Evolutionary conservation across 78 protist species (phyloP).

Genomic region (Emiliania huxleyi): DNA sequence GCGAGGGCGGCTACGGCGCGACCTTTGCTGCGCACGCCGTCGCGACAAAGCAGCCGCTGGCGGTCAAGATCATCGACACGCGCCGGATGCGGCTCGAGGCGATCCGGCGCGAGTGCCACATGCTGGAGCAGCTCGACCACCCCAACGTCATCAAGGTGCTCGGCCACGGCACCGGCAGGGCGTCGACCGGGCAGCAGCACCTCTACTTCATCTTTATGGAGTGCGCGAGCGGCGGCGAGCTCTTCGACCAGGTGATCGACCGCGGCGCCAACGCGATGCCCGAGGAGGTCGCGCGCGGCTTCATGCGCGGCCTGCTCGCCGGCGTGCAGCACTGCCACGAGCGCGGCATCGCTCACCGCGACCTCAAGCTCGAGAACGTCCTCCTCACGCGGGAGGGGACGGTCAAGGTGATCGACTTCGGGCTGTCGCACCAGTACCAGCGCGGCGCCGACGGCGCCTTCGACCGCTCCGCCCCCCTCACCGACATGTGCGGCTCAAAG

Average conservation of each 20-base stretch:
- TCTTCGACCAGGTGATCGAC: constrained; percentile 52
- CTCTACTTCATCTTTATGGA: constrained; percentile 57
- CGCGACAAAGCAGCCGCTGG: not conserved
- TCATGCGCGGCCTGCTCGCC: constrained; percentile 41
- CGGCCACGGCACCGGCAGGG: not conserved
- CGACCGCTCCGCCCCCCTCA: not conserved
- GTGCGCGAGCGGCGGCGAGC: constrained; percentile 62
- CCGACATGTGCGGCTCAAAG: not conserved
- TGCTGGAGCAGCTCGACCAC: not conserved
- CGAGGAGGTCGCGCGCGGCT: constrained; percentile 39
- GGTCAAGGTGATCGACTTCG: constrained; percentile 17
- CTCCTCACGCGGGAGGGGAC: not conserved
- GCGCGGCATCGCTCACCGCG: constrained; percentile 56
- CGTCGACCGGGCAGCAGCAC: not conserved
- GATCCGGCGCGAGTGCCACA: not conserved
- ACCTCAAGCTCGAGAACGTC: constrained; percentile 28
- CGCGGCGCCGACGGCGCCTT: not conserved
- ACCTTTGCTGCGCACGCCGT: not conserved
- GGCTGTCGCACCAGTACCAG: not conserved
- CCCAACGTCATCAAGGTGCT: not conserved
- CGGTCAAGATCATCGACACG: not conserved
- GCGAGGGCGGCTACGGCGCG: constrained; percentile 10
- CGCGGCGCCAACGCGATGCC: constrained; percentile 24
- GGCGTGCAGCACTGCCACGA: constrained; percentile 55
- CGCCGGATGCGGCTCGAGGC: not conserved